Percentiles rank a stretch among this genome's conserved stretches.
These are phyloP conservation scores for Aspergillus puulaauensis DNA, from an alignment of 2,329 filamentous ascomycete species.

Conservation along the genomic window DNA sequence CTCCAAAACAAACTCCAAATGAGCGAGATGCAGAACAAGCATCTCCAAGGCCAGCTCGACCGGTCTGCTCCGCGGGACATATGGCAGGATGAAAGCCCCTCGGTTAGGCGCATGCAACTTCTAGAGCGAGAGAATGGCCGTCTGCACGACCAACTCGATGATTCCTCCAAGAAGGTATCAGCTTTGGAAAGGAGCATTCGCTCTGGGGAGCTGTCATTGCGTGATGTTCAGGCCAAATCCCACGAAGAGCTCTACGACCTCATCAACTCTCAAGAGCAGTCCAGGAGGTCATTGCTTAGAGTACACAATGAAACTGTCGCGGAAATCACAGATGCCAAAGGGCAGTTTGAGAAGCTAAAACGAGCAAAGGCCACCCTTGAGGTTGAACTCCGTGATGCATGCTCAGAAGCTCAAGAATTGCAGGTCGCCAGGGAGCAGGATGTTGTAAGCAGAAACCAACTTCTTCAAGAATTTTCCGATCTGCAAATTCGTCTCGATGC, in stretches of 20 bases:
- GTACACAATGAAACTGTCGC: constrained; percentile 82
- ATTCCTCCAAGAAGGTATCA: constrained; percentile 89
- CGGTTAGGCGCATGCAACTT: constrained; percentile 78
- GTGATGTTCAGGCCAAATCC: constrained; percentile 88
- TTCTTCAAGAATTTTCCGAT: constrained; percentile 89
- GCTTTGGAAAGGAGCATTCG: constrained; percentile 82
- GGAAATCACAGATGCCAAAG: constrained; percentile 83
- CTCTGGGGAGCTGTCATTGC: constrained; percentile 81
- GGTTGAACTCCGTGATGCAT: constrained; percentile 80
- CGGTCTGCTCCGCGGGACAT: constrained; percentile 62
- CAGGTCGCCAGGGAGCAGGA: constrained; percentile 79
- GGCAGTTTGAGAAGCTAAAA: constrained; percentile 81
- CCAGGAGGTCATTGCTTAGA: constrained; percentile 75
- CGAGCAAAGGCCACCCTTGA: constrained; percentile 77
- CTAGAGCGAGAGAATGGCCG: constrained; percentile 89
- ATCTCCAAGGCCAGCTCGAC: constrained; percentile 84
- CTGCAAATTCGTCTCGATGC: constrained; percentile 89
- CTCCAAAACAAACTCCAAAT: constrained; percentile 93
- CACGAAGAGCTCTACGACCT: constrained; percentile 93
- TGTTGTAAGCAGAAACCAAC: constrained; percentile 78
- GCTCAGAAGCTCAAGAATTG: constrained; percentile 81
- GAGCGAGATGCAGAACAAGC: constrained; percentile 90
- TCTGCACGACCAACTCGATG: constrained; percentile 90
- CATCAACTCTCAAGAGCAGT: constrained; percentile 89
- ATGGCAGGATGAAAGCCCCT: constrained; percentile 73